A percentile compares a stretch with the other conserved stretches of the same genome.
Evolutionary conservation across 805 yeast species (phyloP).

Genomic region (Candida dendrica): DNA sequence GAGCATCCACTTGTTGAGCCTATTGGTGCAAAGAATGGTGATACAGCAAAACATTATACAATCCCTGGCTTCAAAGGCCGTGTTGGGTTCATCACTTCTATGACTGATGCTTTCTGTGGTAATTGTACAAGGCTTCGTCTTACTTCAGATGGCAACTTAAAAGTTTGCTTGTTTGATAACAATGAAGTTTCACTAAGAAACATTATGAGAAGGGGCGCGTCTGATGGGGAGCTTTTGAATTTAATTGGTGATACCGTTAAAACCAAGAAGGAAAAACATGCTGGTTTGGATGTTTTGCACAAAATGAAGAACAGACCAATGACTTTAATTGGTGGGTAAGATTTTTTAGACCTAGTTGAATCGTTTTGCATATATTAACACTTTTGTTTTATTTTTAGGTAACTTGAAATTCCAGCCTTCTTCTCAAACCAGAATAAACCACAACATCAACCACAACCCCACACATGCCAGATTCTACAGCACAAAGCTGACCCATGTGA

Average conservation of each 20-base stretch:
- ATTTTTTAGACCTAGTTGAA: not conserved
- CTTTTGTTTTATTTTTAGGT: not conserved
- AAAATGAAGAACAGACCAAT: conserved; percentile 44
- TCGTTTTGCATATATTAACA: too few relatives aligned
- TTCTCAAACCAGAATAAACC: too few relatives aligned
- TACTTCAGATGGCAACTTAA: conserved; percentile 47
- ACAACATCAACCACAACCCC: not conserved
- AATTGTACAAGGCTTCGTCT: conserved; percentile 45
- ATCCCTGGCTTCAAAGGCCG: conserved; percentile 37
- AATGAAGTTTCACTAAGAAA: conserved; percentile 42
- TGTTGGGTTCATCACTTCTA: conserved; percentile 47
- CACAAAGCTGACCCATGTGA: conserved; percentile 29
- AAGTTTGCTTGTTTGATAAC: conserved; percentile 48
- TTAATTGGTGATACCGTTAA: conserved; percentile 40
- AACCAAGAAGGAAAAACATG: conserved; percentile 42
- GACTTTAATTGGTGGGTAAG: conserved; percentile 50
- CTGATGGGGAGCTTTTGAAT: conserved; percentile 28
- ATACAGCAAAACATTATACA: conserved; percentile 40
- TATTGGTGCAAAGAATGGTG: conserved; percentile 29
- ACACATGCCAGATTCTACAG: not conserved
- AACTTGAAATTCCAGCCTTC: not conserved
- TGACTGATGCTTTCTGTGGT: conserved; percentile 46
- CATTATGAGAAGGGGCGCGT: conserved; percentile 28
- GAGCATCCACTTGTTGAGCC: conserved; percentile 22
- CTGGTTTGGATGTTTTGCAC: conserved; percentile 40